Evolutionary conservation across 192 early-diverging fungal genomes (phyloP), one percentile per base, ranked within the genome.

Genomic region (Gonapodya sp.): DNA sequence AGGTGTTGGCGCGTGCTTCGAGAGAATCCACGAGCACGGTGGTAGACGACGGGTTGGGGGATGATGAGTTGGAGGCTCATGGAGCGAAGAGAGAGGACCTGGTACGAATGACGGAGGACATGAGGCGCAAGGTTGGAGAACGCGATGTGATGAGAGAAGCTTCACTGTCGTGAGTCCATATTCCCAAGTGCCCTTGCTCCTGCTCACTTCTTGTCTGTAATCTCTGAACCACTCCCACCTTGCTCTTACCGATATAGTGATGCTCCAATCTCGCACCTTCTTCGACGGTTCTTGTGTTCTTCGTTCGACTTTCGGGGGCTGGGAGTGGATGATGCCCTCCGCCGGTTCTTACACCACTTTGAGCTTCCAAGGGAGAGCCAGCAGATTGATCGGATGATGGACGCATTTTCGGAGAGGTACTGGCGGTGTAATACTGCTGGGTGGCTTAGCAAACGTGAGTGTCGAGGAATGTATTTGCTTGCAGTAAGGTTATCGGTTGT

Each of bases 251-350:
- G 8, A n/a, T n/a, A n/a, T 33, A 77, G 75, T 33, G 75, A 77
- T 33, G 16, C 75, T 77, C 34, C 75, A 2, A 8, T 77, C 8
- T 33, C 16, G 18, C 30, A 16, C 30, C 30, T 32, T 8, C 8
- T 77, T 33, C 75, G 75, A 16, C 18, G 75, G 75, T 2, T 31
- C 8, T 33, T 77, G 8, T 33, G 16, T 31, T 2, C 75, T 8
- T 18, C 18, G 34, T 31, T 77, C 8, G 75, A 77, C 75, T 31
- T 77, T 77, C 18, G 30, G 18, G 34, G 34, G 18, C 8, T 77
- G 8, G 30, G 30, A 14, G 8, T 99, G 36, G 98, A 98, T 86
- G 96, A 97, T 84, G 96, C 96, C 0, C 82, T 99, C 78, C 90
- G 98, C n/a, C 88, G 89, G 34, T 87, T 98, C n/a, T 86, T 95